A percentile compares a stretch with the other conserved stretches of the same genome.
phyloP scores from a whole-genome alignment of 768 basidiomycete species.

The Suillus plorans region DNA sequence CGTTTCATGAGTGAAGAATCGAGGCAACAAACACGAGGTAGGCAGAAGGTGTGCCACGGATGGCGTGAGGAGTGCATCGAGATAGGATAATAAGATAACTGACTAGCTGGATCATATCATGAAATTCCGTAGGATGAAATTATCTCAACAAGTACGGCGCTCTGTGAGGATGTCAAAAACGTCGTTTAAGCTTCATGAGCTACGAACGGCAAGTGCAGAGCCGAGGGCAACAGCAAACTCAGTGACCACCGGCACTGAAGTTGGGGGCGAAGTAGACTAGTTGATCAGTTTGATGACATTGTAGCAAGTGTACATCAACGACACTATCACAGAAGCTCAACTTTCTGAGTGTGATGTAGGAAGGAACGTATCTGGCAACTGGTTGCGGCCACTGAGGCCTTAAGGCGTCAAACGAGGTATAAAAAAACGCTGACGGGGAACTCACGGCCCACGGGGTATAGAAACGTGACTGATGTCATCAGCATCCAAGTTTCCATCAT shows the following conservation, averaged over 20 bases:
- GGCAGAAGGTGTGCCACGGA: neutral
- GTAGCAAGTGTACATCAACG: neutral
- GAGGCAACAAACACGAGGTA: constrained; percentile 1
- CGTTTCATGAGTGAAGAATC: neutral
- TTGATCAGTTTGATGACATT: neutral
- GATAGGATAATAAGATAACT: neutral
- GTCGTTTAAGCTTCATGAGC: neutral
- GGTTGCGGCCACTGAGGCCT: neutral
- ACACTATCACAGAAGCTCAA: constrained; percentile 1
- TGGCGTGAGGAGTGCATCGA: neutral
- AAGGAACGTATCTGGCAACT: neutral
- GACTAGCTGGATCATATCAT: neutral
- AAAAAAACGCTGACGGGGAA: neutral
- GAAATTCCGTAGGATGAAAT: neutral
- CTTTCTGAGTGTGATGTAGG: neutral
- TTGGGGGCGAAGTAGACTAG: neutral
- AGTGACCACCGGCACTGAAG: neutral
- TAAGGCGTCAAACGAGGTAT: neutral
- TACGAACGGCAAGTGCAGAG: neutral
- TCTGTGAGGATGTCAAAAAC: neutral
- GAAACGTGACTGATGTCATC: neutral
- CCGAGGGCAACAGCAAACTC: neutral
- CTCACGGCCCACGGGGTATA: neutral
- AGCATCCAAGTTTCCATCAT: neutral
- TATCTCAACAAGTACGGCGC: neutral